A percentile compares a stretch with the other conserved stretches of the same genome.
These are phyloP conservation scores for Phytophthora agathidicida DNA, from an alignment of 352 stramenopile genomes.

Conservation along the genomic window DNA sequence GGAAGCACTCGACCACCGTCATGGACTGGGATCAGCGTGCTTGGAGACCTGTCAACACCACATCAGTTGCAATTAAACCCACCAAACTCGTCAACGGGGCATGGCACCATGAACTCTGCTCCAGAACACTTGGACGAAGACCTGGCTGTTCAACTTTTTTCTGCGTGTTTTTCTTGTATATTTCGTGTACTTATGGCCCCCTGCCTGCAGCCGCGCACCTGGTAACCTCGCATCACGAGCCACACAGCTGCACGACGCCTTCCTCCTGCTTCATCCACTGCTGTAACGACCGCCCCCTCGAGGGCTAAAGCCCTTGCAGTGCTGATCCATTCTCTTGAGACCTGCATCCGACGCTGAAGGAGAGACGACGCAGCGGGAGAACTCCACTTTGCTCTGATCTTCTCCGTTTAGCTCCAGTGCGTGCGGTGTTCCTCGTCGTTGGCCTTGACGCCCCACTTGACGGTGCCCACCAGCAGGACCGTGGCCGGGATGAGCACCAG, in stretches of 20 bases:
- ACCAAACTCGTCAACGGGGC: no score
- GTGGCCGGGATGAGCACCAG: slow-evolving; percentile 68
- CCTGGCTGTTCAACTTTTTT: no score
- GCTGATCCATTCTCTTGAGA: slow-evolving; percentile 6
- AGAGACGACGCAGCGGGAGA: background rate
- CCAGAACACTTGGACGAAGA: no score
- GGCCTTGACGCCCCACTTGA: slow-evolving; percentile 73
- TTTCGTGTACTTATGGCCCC: slow-evolving; percentile 17
- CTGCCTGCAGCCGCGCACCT: background rate
- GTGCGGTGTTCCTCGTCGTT: slow-evolving; percentile 83
- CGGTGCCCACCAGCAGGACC: slow-evolving; percentile 67
- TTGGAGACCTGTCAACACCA: no score
- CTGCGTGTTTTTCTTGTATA: slow-evolving; percentile 26
- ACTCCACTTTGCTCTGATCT: slow-evolving; percentile 9
- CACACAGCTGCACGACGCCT: slow-evolving; percentile 4
- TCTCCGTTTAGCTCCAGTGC: slow-evolving; percentile 68
- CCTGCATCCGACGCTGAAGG: slow-evolving; percentile 2
- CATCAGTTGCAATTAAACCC: no score
- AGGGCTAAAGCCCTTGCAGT: background rate
- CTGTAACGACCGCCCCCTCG: background rate
- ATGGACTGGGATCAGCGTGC: no score
- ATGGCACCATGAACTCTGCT: no score
- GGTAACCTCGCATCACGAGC: slow-evolving; percentile 1
- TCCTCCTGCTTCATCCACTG: slow-evolving; percentile 8
- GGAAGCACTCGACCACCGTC: no score